phyloP scores from a whole-genome alignment of 768 basidiomycete species.

The Artomyces pyxidatus region DNA sequence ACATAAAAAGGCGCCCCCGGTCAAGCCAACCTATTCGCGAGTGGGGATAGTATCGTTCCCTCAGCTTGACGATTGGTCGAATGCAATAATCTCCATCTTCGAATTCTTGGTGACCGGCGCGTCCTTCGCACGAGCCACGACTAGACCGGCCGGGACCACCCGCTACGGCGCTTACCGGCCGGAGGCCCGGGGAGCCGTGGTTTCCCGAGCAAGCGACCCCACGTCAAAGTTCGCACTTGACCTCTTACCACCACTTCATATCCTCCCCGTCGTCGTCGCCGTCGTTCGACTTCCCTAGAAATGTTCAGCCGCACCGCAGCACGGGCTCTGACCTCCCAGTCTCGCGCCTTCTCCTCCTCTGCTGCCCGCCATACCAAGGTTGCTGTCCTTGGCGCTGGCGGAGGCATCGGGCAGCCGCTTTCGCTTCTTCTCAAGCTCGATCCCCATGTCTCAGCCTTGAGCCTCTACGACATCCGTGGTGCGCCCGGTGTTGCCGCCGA shows the following conservation, averaged over 20 bases:
- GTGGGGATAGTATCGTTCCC: too few species aligned
- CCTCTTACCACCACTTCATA: not conserved
- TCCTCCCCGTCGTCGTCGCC: not conserved
- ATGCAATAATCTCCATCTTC: too few species aligned
- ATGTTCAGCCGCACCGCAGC: slow-evolving; percentile 65
- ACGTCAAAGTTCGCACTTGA: not conserved
- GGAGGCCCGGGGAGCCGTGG: too few species aligned
- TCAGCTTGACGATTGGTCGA: too few species aligned
- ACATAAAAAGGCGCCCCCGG: too few species aligned
- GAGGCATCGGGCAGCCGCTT: slow-evolving; percentile 97
- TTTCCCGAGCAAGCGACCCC: too few species aligned
- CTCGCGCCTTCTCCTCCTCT: slow-evolving; percentile 72
- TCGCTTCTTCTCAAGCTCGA: slow-evolving; percentile 91
- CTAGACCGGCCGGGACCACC: too few species aligned
- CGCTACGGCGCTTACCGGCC: too few species aligned
- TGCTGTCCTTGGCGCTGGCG: slow-evolving; percentile 94
- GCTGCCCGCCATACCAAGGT: slow-evolving; percentile 74
- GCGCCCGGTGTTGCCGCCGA: slow-evolving; percentile 97
- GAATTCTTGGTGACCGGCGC: too few species aligned
- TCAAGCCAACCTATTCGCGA: too few species aligned
- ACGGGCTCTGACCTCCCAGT: slow-evolving; percentile 45
- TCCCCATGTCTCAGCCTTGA: slow-evolving; percentile 79
- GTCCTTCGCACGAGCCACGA: too few species aligned
- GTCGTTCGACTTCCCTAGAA: slow-evolving; percentile 20
- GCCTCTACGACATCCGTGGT: slow-evolving; percentile 91